These are phyloP conservation scores for Talaromyces pinophilus DNA, from an alignment of 2,329 filamentous ascomycete species.

Conservation along the genomic window DNA sequence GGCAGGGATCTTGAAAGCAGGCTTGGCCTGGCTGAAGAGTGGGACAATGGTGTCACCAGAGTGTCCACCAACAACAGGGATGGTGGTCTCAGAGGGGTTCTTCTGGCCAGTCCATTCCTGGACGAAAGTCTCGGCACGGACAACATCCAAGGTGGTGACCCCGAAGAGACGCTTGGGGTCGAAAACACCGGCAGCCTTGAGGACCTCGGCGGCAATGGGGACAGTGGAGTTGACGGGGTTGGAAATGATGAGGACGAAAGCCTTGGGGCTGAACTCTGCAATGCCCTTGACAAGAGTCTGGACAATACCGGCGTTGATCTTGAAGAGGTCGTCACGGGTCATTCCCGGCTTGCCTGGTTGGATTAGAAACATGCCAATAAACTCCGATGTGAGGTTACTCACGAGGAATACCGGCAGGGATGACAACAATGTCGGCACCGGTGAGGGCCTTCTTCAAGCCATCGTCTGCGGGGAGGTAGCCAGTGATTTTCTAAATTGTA, in stretches of 20 bases:
- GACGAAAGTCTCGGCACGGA: slow-evolving; percentile 96
- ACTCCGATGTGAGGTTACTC: slow-evolving; percentile 44
- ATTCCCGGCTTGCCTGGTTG: slow-evolving; percentile 90
- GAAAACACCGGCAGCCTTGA: slow-evolving; percentile 91
- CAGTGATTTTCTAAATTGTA: slow-evolving; percentile 70
- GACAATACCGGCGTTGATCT: slow-evolving; percentile 98
- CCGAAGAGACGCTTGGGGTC: slow-evolving; percentile 95
- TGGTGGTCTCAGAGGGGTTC: slow-evolving; percentile 77
- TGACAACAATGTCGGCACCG: slow-evolving; percentile 92
- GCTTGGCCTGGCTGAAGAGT: slow-evolving; percentile 88
- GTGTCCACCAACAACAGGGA: slow-evolving; percentile 95
- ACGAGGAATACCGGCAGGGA: slow-evolving; percentile 98
- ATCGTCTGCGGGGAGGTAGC: slow-evolving; percentile 82
- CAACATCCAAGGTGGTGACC: slow-evolving; percentile 97
- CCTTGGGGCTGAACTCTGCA: slow-evolving; percentile 86
- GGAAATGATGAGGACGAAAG: slow-evolving; percentile 94
- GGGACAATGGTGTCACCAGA: slow-evolving; percentile 98
- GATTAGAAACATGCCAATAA: slow-evolving; percentile 26
- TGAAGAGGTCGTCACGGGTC: slow-evolving; percentile 99
- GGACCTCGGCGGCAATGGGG: slow-evolving; percentile 93
- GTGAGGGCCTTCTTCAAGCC: slow-evolving; percentile 87
- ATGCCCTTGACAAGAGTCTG: slow-evolving; percentile 87
- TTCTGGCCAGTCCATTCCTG: slow-evolving; percentile 79
- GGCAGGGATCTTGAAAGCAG: slow-evolving; percentile 74
- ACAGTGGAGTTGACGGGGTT: slow-evolving; percentile 99